Conservation (phyloP, 2,329 filamentous ascomycete species). For the Lecanicillium sp. region DNA sequence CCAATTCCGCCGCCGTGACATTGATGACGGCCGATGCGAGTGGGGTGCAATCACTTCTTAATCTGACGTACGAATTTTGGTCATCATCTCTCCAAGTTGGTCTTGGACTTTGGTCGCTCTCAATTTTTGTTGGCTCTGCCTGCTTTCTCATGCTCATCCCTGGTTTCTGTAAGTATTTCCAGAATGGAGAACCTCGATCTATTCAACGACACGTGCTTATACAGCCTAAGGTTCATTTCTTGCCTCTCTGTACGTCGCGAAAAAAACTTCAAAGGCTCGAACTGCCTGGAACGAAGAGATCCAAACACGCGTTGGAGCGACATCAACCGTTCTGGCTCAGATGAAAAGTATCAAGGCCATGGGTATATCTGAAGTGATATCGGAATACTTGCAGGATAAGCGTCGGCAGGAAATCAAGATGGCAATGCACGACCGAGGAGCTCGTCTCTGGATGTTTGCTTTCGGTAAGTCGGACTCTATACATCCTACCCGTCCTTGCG, state of each 20-base stretch:
- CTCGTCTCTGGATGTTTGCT: neutral
- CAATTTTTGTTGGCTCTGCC: neutral
- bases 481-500: too few species aligned
- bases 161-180: neutral
- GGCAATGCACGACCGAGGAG: neutral
- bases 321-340: conserved; percentile 1
- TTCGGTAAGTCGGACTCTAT: too few species aligned
- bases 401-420: neutral
- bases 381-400: neutral
- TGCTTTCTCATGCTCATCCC: neutral
- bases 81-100: neutral
- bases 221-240: neutral
- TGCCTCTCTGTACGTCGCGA: neutral
- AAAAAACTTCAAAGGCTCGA: neutral
- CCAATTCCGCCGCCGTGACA: neutral
- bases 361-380: neutral
- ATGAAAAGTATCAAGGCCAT: neutral
- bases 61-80: neutral
- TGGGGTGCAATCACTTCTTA: neutral
- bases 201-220: too few species aligned
- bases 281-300: neutral
- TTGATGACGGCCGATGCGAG: neutral
- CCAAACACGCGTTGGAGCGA: neutral
- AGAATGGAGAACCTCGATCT: too few species aligned
- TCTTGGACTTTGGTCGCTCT: neutral